Evolutionary conservation across 129 eudicot species (phyloP), one percentile per base, ranked within the genome.

Genomic region (Ambrosia artemisiifolia): DNA sequence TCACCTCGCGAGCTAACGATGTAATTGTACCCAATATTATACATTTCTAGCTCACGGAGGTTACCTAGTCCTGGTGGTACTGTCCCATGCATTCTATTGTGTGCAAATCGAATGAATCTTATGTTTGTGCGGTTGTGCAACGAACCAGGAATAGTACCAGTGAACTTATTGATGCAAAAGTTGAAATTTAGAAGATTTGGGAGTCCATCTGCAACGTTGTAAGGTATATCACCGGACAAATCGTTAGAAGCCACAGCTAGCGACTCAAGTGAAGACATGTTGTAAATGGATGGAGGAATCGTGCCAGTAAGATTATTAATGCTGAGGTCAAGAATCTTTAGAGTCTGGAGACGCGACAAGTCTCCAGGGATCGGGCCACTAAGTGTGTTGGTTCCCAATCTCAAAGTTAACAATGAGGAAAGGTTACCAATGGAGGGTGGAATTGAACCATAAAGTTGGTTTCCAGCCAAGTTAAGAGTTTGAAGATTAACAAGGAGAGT

Each of bases 131-230:
- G 85, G 68, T 90, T 87, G 59, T 87, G 91, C 83, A 87, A 51
- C 0, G 94, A 87, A 57, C 85, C 86, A 0, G 94, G 96, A 65
- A 90, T 90, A 0, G 77, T 83, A 1, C 96, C 96, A 0, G 91
- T 90, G 81, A 90, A 87, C 49, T 80, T 83, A 35, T 90, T 90
- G 71, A 87, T 18, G 81, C 91, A 87, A 54, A 83, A 83, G 75
- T 85, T 85, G 63, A 90, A 81, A 8, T 47, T 73, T n/a, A 75
- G 72, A 63, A 90, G 93, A 70, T 87, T 87, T 0, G 94, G 88
- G 55, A 87, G 84, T 30, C 83, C 83, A 2, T 65, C 62, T 4
- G 87, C 94, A 34, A 87, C 28, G 46, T 87, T 67, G 35, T 75
- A 60, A 47, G 96, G 96, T 67, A 90, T 38, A 14, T 79, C 86